A percentile compares a stretch with the other conserved stretches of the same genome.
Evolutionary conservation across 305 asterid species (phyloP).

Genomic region (Euphrasia arctica): DNA sequence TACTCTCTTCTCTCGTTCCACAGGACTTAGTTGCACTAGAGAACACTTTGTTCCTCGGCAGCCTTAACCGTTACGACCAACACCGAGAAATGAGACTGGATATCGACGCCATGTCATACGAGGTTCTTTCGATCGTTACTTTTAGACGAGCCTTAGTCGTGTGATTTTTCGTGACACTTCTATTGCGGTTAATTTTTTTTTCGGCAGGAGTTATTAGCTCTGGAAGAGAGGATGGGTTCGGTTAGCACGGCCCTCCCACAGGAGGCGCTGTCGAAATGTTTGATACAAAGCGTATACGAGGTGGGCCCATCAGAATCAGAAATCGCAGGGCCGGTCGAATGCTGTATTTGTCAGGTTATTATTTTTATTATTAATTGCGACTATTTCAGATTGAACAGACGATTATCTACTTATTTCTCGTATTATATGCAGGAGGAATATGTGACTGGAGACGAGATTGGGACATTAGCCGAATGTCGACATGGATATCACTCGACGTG

Average conservation of each 20-base stretch:
- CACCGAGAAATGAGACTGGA: conserved; percentile 89
- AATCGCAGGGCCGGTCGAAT: conserved; percentile 36
- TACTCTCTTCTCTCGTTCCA: conserved; percentile 15
- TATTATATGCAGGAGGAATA: conserved; percentile 63
- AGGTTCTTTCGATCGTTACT: conserved; percentile 40
- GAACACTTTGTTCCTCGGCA: conserved; percentile 51
- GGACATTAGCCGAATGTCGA: conserved; percentile 53
- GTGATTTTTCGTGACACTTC: neutral
- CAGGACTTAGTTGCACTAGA: conserved; percentile 75
- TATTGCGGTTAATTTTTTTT: neutral
- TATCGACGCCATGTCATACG: conserved; percentile 93
- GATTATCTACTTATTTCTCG: too few relatives aligned
- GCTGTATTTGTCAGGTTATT: conserved; percentile 88
- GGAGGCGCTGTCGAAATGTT: conserved; percentile 68
- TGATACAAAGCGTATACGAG: conserved; percentile 47
- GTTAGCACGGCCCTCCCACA: conserved; percentile 88
- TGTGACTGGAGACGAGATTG: conserved; percentile 61
- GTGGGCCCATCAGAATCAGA: conserved; percentile 27
- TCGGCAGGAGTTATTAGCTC: conserved; percentile 77
- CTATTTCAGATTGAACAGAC: too few relatives aligned
- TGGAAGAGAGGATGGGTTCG: conserved; percentile 88
- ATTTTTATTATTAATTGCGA: neutral
- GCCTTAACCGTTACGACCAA: conserved; percentile 63
- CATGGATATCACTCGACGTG: conserved; percentile 67
- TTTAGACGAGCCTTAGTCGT: neutral